A percentile compares a stretch with the other conserved stretches of the same genome.
phyloP scores from a whole-genome alignment of 2,329 filamentous ascomycete genomes.

The Neurospora sp. region DNA sequence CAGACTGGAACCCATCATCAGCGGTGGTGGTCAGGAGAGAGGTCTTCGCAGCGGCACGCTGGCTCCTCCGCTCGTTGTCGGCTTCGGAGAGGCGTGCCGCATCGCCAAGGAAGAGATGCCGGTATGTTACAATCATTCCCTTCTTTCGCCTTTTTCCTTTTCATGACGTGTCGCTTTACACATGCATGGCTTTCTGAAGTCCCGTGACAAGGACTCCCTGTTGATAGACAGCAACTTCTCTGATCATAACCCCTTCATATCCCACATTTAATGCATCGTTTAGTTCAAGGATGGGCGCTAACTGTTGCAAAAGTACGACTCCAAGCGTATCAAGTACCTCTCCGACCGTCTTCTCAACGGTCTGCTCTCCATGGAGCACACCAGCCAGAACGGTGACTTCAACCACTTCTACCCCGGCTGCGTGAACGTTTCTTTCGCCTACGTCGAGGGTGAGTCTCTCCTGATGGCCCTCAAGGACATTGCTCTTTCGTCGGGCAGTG shows the following conservation, averaged over 20 bases:
- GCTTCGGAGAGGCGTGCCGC: slow-evolving; percentile 91
- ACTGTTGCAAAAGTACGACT: slow-evolving; percentile 63
- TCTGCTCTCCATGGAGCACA: slow-evolving; percentile 84
- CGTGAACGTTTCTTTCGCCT: slow-evolving; percentile 96
- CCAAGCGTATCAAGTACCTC: slow-evolving; percentile 69
- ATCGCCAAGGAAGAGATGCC: slow-evolving; percentile 83
- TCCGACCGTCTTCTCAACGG: slow-evolving; percentile 78
- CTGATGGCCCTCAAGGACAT: slow-evolving; percentile 99
- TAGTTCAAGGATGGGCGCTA: slow-evolving; percentile 4
- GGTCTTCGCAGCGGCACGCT: slow-evolving; percentile 90
- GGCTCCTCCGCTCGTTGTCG: slow-evolving; percentile 77
- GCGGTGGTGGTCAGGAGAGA: slow-evolving; percentile 89
- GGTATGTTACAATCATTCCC: slow-evolving; percentile 47
- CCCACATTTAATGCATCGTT: slow-evolving; percentile 5
- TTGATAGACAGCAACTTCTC: slow-evolving; percentile 60
- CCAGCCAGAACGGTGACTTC: slow-evolving; percentile 77
- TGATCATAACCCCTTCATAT: slow-evolving; percentile 31
- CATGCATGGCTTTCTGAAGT: slow-evolving; percentile 88
- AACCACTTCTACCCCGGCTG: slow-evolving; percentile 86
- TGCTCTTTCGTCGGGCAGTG: slow-evolving; percentile 89
- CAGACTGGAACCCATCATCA: slow-evolving; percentile 91
- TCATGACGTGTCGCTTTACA: slow-evolving; percentile 69
- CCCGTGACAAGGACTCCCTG: slow-evolving; percentile 48
- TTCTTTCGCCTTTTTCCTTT: slow-evolving; percentile 8
- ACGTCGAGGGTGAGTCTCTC: slow-evolving; percentile 94